Evolutionary conservation across 805 yeast genomes (phyloP).

Genomic region (Myxozyma udenii): DNA sequence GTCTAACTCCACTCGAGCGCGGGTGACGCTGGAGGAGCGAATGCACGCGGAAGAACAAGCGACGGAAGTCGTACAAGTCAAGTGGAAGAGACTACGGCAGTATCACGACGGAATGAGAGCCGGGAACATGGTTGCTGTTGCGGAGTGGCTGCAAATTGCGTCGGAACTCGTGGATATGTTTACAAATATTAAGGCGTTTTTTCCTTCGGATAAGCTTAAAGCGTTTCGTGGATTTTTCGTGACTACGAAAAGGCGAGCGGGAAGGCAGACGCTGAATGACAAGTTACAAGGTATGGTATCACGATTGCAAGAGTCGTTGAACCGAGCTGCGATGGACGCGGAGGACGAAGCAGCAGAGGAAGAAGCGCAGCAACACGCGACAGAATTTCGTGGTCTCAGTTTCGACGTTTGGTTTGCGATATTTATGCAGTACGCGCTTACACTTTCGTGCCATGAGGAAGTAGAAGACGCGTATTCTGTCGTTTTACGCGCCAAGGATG

Average conservation of each 20-base stretch:
- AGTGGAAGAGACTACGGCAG: slow-evolving; percentile 18
- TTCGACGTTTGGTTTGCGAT: slow-evolving; percentile 83
- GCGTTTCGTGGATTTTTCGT: slow-evolving; percentile 64
- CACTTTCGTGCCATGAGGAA: slow-evolving; percentile 58
- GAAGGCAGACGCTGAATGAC: slow-evolving; percentile 66
- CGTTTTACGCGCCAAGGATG: slow-evolving; percentile 68
- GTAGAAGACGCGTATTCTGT: slow-evolving; percentile 65
- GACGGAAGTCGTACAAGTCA: slow-evolving; percentile 15
- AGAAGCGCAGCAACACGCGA: slow-evolving; percentile 40
- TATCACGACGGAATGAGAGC: slow-evolving; percentile 18
- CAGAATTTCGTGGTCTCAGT: slow-evolving; percentile 63
- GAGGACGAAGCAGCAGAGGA: slow-evolving; percentile 42
- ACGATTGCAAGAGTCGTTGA: slow-evolving; percentile 42
- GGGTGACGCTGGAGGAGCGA: slow-evolving; percentile 16
- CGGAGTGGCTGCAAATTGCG: slow-evolving; percentile 80
- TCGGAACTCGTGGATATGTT: slow-evolving; percentile 81
- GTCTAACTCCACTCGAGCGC: neutral
- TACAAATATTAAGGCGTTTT: slow-evolving; percentile 70
- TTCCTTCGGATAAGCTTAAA: slow-evolving; percentile 69
- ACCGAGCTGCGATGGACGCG: slow-evolving; percentile 50
- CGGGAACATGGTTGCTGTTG: slow-evolving; percentile 56
- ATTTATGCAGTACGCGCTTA: slow-evolving; percentile 73
- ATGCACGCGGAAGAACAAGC: slow-evolving; percentile 26
- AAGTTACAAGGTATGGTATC: slow-evolving; percentile 61
- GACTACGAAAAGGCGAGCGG: slow-evolving; percentile 49